Conservation (phyloP, 305 asterid genomes). For the Solanum aculeatissimum region DNA sequence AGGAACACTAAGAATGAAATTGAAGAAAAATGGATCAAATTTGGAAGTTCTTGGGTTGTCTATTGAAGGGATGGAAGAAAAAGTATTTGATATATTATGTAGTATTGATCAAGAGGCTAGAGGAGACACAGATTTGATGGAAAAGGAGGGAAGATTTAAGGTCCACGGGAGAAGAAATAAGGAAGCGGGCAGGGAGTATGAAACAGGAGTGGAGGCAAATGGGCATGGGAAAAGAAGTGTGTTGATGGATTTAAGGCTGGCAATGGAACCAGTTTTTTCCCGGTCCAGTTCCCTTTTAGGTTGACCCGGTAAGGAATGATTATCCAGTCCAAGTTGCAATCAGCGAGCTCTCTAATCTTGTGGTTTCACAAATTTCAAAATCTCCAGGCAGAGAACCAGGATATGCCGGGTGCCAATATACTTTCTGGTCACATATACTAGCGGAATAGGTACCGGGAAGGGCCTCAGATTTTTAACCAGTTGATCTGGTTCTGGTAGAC, state of each 20-base stretch:
- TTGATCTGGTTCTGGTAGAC: too few species aligned
- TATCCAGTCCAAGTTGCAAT: conserved; percentile 58
- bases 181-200: not conserved
- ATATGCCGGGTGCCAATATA: conserved; percentile 1
- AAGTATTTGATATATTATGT: too few species aligned
- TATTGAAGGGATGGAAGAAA: too few species aligned
- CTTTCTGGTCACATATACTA: not conserved
- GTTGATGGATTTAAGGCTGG: not conserved
- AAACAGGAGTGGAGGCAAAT: not conserved
- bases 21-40: too few species aligned
- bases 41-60: too few species aligned
- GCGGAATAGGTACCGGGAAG: too few species aligned
- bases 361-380: conserved; percentile 59
- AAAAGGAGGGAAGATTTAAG: not conserved
- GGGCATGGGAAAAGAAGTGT: not conserved
- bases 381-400: conserved; percentile 44
- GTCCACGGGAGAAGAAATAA: not conserved
- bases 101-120: too few species aligned
- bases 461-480: too few species aligned
- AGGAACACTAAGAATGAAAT: too few species aligned
- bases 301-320: conserved; percentile 1
- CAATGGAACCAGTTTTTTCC: too few species aligned
- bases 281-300: too few species aligned
- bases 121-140: too few species aligned
- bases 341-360: conserved; percentile 61